These are phyloP conservation scores for Blastobotrys buckinghamii DNA, from an alignment of 1,139 yeast species.

Conservation along the genomic window DNA sequence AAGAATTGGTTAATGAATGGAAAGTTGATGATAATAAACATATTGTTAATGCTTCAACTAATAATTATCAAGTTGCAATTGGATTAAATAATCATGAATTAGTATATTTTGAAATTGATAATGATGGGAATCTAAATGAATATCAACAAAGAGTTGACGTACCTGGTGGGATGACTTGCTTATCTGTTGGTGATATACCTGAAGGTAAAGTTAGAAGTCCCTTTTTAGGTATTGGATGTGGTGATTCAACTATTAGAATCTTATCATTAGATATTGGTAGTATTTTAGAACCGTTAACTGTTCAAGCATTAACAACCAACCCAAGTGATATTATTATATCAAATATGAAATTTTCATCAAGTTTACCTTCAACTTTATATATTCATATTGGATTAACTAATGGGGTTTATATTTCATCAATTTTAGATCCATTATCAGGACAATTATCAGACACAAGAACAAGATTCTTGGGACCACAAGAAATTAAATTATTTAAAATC, in stretches of 20 bases:
- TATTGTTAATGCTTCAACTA: conserved; percentile 54
- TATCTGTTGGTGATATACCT: conserved; percentile 53
- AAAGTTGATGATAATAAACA: conserved; percentile 61
- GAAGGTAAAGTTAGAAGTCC: conserved; percentile 46
- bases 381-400: conserved; percentile 77
- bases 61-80: conserved; percentile 61
- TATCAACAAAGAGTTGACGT: conserved; percentile 59
- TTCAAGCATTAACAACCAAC: conserved; percentile 63
- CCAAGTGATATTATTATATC: conserved; percentile 47
- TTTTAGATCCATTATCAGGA: conserved; percentile 55
- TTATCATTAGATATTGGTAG: conserved; percentile 59
- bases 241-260: conserved; percentile 66
- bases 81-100: conserved; percentile 69
- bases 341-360: conserved; percentile 29
- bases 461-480: conserved; percentile 67
- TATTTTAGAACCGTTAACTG: conserved; percentile 55
- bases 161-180: conserved; percentile 44
- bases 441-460: conserved; percentile 59
- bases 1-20: conserved; percentile 53
- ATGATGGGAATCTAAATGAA: conserved; percentile 60
- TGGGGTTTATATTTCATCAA: conserved; percentile 70
- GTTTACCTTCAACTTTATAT: conserved; percentile 23
- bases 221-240: conserved; percentile 63
- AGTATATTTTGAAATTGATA: conserved; percentile 77
- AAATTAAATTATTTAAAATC: conserved; percentile 47